Base-by-base conservation (phyloP, 1,139 yeast species). In the Zygoascus meyerae region DNA sequence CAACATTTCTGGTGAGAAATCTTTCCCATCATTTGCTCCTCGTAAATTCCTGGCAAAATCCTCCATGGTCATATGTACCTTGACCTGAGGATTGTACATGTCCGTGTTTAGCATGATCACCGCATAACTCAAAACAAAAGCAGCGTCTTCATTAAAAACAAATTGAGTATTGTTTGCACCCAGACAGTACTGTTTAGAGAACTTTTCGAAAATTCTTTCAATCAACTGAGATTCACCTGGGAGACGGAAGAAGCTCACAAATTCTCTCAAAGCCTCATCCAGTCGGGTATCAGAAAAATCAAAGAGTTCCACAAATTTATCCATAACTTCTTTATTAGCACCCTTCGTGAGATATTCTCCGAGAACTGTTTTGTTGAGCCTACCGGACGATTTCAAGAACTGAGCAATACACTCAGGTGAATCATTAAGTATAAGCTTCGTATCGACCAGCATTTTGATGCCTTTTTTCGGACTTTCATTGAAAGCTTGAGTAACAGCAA, bases 151-250 rank as follows among this genome's bases (percentile, higher is more conserved):
- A 60, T 85, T 86, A 17, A 59, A 57, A 28, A 63, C 63, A 28
- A 57, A 65, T 21, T 56, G 55, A 5, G 61, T 55, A 38, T 61
- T 58, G 5, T 58, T 58, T 15, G 58, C 67, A 44, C 68, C 69
- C 6, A 63, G 58, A 6, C 85, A 85, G 65, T 87, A 94, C 53
- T 84, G 78, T 41, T 79, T 82, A 4, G 95, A 90, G 67, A 94
- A 92, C 16, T 79, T 73, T 59, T 90, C 97, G 37, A 94, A 86
- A 15, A 92, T 78, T 60, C 96, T 77, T 64, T 90, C 97, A 63
- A 94, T 92, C 63, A 87, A 96, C 61, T 89, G 97, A 0, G 97
- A 83, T 66, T 94, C 99, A 44, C 99, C 99, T 0, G 98, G 98
- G 47, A 94, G 73, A 64, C 99, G 78, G 62, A 94, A 92, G 12